These are phyloP conservation scores for Euphorbia tirucalli DNA, from an alignment of 345 rosid species.

Conservation along the genomic window DNA sequence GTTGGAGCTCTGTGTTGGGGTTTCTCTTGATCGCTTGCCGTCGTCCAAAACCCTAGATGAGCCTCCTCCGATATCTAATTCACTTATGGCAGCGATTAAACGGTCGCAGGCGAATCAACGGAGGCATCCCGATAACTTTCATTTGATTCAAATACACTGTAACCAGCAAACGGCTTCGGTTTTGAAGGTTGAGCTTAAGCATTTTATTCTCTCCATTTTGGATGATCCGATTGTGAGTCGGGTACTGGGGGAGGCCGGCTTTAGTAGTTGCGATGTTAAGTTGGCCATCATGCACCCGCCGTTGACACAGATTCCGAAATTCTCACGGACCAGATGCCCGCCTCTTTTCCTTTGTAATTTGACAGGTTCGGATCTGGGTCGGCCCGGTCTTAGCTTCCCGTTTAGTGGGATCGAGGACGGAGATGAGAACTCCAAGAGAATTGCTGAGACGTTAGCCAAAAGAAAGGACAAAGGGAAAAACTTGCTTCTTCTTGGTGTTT, in stretches of 20 bases:
- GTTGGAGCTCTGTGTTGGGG: constrained; percentile 61
- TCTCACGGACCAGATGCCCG: constrained; percentile 38
- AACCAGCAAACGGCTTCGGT: constrained; percentile 39
- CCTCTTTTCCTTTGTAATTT: constrained; percentile 48
- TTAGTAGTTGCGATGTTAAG: constrained; percentile 58
- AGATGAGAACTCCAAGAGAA: constrained; percentile 47
- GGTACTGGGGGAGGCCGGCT: constrained; percentile 68
- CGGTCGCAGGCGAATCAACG: constrained; percentile 93
- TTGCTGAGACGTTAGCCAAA: constrained; percentile 38
- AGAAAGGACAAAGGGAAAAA: constrained; percentile 38
- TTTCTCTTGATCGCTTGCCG: constrained; percentile 57
- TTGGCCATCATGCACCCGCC: constrained; percentile 61
- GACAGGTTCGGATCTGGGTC: constrained; percentile 35
- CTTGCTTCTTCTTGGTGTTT: constrained; percentile 50
- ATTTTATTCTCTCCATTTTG: constrained; percentile 55
- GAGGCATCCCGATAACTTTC: constrained; percentile 75
- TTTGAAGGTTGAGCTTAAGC: constrained; percentile 59
- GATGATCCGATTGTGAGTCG: constrained; percentile 76
- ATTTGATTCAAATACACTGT: constrained; percentile 41
- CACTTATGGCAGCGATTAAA: constrained; percentile 96
- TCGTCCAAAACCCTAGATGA: constrained; percentile 40
- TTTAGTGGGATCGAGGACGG: constrained; percentile 26
- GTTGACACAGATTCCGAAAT: constrained; percentile 29
- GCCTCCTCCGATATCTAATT: constrained; percentile 74
- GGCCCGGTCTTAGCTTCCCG: constrained; percentile 35